Base-by-base conservation (phyloP, 345 rosid species). In the Rhizophora mangle region DNA sequence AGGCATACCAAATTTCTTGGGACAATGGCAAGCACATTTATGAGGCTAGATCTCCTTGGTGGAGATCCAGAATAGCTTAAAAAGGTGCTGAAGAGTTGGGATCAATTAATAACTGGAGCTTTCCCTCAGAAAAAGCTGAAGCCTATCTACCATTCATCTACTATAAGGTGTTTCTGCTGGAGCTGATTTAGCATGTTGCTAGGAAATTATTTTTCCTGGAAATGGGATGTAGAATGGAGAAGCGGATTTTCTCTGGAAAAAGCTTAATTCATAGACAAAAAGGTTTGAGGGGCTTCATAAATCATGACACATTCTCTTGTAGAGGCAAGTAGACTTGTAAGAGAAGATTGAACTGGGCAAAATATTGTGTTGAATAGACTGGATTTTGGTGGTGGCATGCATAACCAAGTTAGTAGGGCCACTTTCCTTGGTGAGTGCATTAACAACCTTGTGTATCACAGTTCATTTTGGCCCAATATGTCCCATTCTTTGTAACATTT, bases 1-100 rank as follows among this genome's bases (percentile, higher is more conserved):
- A 93, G 81, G 98, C 98, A 36, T 88, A 84, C 78, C 95, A 89
- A 65, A 88, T 91, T 72, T 89, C 92, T 21, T 94, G 98, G 98
- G 86, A 91, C 21, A 88, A 86, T 63, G 91, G 85, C 51, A 75
- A 82, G 63, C 86, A 83, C 66, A 69, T 74, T 65, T 89, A 91
- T 36, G 83, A 87, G 75, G 97, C 98, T 62, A 82, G 91, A 58
- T 82, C 92, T 64, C 95, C 97, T 3, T 91, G 96, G 98, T 94
- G 98, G 98, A 78, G 89, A 76, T 51, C 63, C 60, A 37, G 70
- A 60, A 20, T 22, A 34, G 49, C 51, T 24, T 71, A 76, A 51
- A 61, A 2, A 60, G 34, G n/a, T 66, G 22, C 16, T 16, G 60
- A 36, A 70, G 63, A 22, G 67, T 43, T 24, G 46, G 27, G 65